These are phyloP conservation scores for Lavandula angustifolia DNA, from an alignment of 257 asterid species.

Conservation along the genomic window DNA sequence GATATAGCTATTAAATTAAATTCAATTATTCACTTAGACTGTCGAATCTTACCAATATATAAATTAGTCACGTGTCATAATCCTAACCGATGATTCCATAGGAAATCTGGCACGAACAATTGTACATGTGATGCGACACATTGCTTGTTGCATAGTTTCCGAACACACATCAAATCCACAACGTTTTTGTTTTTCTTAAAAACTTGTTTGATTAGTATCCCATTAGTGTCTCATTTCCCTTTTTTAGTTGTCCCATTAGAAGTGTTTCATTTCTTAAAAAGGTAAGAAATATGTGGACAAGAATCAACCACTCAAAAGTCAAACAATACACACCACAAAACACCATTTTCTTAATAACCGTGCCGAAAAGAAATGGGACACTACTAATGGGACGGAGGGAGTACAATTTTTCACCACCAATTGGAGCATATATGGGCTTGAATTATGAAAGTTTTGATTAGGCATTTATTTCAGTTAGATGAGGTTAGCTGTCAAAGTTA, in stretches of 20 bases:
- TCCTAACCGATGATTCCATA: neutral
- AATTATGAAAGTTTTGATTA: neutral
- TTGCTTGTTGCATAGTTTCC: too few species aligned
- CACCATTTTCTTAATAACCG: too few species aligned
- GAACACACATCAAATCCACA: neutral
- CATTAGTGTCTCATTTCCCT: too few species aligned
- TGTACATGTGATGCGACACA: constrained; percentile 1
- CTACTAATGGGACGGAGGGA: too few species aligned
- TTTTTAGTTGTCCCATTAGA: too few species aligned
- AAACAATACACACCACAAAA: too few species aligned
- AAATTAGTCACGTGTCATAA: constrained; percentile 18
- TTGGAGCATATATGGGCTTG: neutral
- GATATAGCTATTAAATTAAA: constrained; percentile 3
- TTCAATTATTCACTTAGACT: constrained; percentile 7
- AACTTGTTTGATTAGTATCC: too few species aligned
- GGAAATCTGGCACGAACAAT: constrained; percentile 5
- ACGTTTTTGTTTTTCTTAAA: neutral
- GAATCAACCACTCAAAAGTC: too few species aligned
- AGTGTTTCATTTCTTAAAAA: too few species aligned
- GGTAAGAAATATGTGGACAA: too few species aligned
- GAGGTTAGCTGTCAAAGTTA: constrained; percentile 22
- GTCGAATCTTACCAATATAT: constrained; percentile 8
- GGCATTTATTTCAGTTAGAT: constrained; percentile 16
- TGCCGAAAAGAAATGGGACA: too few species aligned
- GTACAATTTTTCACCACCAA: too few species aligned